These are phyloP conservation scores for Coniochaeta pulveracea DNA, from an alignment of 2,329 filamentous ascomycete genomes.

Conservation along the genomic window DNA sequence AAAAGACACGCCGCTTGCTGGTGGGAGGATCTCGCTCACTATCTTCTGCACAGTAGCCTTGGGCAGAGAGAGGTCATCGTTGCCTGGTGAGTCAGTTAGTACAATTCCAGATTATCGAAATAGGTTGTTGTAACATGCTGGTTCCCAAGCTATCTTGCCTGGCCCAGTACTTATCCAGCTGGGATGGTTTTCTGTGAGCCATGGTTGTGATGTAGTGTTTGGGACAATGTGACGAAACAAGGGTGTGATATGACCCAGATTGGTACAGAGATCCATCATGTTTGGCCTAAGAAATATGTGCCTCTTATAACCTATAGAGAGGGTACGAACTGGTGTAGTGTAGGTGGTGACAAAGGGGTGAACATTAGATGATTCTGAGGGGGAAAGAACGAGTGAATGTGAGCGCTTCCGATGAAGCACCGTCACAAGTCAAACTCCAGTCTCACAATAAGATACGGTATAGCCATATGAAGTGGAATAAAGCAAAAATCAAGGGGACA, in stretches of 20 bases:
- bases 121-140: neutral
- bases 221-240: neutral
- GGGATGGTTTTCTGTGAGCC: neutral
- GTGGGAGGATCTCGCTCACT: constrained; percentile 81
- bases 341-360: constrained; percentile 3
- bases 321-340: no score
- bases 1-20: constrained; percentile 67
- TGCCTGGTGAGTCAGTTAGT: no score
- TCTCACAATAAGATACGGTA: no score
- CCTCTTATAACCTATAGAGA: no score
- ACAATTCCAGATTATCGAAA: no score
- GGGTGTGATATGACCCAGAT: no score
- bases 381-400: neutral
- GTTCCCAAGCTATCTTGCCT: neutral
- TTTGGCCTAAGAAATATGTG: no score
- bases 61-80: constrained; percentile 52
- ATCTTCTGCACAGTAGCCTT: constrained; percentile 73
- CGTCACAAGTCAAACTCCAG: no score
- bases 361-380: neutral
- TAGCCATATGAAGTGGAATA: no score
- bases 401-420: no score
- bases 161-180: neutral
- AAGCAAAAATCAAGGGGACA: neutral
- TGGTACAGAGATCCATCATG: neutral
- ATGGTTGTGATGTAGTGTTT: neutral